Conservation (phyloP, 1,284 basidiomycete species). For the Tremellales sp. region DNA sequence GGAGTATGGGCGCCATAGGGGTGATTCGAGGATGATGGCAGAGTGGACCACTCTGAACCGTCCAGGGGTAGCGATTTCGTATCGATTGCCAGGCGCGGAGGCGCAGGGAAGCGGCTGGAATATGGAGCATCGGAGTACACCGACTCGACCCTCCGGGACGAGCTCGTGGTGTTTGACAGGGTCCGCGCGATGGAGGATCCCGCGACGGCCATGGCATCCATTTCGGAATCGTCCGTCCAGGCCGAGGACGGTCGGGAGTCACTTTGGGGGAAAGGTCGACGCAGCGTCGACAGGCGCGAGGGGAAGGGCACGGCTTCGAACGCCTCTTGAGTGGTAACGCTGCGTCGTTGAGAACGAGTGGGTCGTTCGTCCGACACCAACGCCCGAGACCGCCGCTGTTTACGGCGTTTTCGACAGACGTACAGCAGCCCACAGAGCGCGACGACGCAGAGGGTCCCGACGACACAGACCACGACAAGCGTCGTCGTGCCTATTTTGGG, state of each 20-base stretch:
- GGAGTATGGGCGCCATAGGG: no score
- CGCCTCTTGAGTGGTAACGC: neutral
- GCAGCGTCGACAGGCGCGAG: neutral
- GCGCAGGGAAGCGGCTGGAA: neutral
- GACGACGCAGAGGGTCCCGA: neutral
- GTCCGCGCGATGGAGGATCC: conserved; percentile 34
- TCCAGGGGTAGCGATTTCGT: neutral
- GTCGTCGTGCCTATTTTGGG: no score
- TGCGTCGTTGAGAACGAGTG: no score
- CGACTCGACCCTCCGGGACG: neutral
- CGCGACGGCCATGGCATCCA: conserved; percentile 33
- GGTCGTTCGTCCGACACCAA: neutral
- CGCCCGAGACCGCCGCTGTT: neutral
- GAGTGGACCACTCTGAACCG: neutral
- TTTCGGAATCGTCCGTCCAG: conserved; percentile 36
- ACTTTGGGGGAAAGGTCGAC: neutral
- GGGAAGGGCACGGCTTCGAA: neutral
- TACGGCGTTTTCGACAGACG: neutral
- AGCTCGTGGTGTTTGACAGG: conserved; percentile 22
- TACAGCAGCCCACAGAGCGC: neutral
- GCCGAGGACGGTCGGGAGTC: conserved; percentile 7
- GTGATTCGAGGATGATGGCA: neutral
- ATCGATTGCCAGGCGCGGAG: neutral
- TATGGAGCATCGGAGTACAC: neutral
- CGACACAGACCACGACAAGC: neutral